Percentiles rank a stretch among this genome's conserved stretches.
Evolutionary conservation across 257 asterid genomes (phyloP).

Genomic region (Cynanchum wilfordii): DNA sequence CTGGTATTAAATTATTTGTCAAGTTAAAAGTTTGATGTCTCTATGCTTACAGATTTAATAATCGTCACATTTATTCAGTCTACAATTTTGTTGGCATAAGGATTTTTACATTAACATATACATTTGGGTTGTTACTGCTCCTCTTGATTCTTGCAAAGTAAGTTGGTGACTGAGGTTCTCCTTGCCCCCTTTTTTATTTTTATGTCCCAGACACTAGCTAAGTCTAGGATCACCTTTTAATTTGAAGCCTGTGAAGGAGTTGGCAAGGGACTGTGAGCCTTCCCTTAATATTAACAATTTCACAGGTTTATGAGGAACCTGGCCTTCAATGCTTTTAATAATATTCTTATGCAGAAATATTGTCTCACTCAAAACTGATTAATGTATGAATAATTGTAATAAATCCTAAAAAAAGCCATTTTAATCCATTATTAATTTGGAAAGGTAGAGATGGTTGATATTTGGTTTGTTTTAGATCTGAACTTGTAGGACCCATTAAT

Average conservation of each 20-base stretch:
- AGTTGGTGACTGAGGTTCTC: not conserved
- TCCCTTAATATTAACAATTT: not conserved
- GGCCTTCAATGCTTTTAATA: not conserved
- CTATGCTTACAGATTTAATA: not conserved
- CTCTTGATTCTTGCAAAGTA: not conserved
- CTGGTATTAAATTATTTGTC: conserved; percentile 46
- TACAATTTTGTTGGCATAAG: not conserved
- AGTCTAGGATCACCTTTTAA: not conserved
- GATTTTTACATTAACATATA: not conserved
- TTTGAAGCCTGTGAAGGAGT: not conserved
- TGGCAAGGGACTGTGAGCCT: not conserved
- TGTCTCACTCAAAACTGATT: not conserved
- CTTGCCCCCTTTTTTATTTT: too few species aligned
- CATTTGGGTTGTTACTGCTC: not conserved
- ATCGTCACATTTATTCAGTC: not conserved
- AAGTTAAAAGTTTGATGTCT: not conserved
- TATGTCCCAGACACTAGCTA: not conserved
- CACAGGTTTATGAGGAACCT: not conserved
- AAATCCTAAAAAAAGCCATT: not conserved
- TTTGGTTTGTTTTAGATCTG: not conserved
- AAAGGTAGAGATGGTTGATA: not conserved
- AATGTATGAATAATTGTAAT: not conserved
- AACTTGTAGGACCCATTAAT: not conserved
- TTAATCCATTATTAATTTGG: not conserved
- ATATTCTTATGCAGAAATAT: not conserved